Percentiles rank a stretch among this genome's conserved stretches.
Evolutionary conservation across 208 protist genomes (phyloP).

Genomic region (Phytomonas francai): DNA sequence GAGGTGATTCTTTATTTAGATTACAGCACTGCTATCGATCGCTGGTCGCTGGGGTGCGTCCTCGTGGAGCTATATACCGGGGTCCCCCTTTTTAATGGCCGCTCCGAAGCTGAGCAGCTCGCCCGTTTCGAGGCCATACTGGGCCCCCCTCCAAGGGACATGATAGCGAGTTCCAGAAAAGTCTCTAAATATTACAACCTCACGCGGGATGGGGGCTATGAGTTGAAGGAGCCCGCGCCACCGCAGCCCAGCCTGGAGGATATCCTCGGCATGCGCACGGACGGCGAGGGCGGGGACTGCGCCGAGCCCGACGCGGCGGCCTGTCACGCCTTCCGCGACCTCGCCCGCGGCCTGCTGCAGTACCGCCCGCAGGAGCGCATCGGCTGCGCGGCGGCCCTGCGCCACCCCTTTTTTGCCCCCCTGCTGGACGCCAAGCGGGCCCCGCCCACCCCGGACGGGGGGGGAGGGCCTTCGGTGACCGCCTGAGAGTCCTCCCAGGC

Average conservation of each 20-base stretch:
- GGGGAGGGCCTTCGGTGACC: not conserved
- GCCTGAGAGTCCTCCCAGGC: too few species aligned
- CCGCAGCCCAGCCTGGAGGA: conserved; percentile 27
- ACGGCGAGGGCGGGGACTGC: conserved; percentile 23
- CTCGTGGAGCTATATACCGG: conserved; percentile 98
- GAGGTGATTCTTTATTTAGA: conserved; percentile 95
- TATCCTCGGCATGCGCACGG: conserved; percentile 44
- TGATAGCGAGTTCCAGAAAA: conserved; percentile 55
- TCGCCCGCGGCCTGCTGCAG: conserved; percentile 37
- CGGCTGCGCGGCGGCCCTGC: conserved; percentile 61
- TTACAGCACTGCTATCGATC: conserved; percentile 95
- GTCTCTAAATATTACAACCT: conserved; percentile 48
- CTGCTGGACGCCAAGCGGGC: conserved; percentile 25
- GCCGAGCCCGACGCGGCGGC: conserved; percentile 35
- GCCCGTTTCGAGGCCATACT: conserved; percentile 86
- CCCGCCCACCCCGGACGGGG: not conserved
- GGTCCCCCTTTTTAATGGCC: conserved; percentile 92
- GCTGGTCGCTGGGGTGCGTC: conserved; percentile 98
- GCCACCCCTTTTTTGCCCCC: conserved; percentile 60
- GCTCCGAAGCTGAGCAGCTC: conserved; percentile 93
- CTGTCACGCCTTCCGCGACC: conserved; percentile 57
- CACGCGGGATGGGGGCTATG: conserved; percentile 14
- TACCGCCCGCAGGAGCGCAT: conserved; percentile 65
- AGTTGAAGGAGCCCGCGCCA: conserved; percentile 34
- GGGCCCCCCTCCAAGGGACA: conserved; percentile 50